Evolutionary conservation across 805 yeast species (phyloP), one percentile per base, ranked within the genome.

Genomic region (Lipomyces japonicus): DNA sequence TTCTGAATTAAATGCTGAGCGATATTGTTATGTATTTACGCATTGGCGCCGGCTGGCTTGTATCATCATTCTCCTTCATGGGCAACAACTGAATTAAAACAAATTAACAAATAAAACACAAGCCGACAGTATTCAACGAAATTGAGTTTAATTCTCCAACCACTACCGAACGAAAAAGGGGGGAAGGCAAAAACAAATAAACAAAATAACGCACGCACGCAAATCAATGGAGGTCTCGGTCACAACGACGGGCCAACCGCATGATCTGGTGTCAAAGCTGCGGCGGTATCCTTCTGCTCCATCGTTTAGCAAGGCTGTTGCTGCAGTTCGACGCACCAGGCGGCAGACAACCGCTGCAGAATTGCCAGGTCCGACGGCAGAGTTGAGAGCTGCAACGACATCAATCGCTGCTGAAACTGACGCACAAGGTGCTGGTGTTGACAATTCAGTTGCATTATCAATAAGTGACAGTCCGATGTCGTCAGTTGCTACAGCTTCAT

Each of bases 231-330:
- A 18, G 23, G 18, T 22, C 10, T 7, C 21, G 42, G 12, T 24
- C 5, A n/a, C 24, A 2, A 18, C 14, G 19, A 14, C 16, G 37
- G 12, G 22, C 39, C 35, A 28, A 21, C 4, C 41, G 12, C 44
- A 24, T 2, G 52, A 42, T 21, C 19, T 35, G 3, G n/a, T 28
- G 7, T 22, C 57, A 6, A 45, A 42, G 39, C 21, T 53, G 14
- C 36, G 51, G 22, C 41, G 57, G 10, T 50, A 53, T 38, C 57
- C 57, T n/a, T 48, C 54, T 6, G 57, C 57, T 2, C 57, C 57
- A 35, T 53, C 55, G 35, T 46, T 51, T 39, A 42, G 48, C 12
- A 44, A 38, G 21, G 51, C 57, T 2, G 51, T 51, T 1, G 42
- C 51, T 3, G 49, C 55, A n/a, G 51, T 51, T 32, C 46, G 57